Conservation (phyloP, 2,329 filamentous ascomycete species). For the Chaetomium strumarium region DNA sequence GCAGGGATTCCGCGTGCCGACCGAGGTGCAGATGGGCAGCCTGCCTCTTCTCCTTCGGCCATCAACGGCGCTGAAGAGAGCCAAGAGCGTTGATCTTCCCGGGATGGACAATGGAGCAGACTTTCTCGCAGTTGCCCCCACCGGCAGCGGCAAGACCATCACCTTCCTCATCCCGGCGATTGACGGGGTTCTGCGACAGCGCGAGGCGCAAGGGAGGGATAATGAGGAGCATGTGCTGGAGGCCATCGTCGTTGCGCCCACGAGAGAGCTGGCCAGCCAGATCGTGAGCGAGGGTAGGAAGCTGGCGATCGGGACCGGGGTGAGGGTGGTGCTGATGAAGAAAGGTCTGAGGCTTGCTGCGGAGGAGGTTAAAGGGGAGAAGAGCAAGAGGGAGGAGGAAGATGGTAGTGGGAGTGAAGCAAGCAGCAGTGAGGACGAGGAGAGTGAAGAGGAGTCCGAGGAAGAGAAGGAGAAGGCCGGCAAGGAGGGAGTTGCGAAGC, state of each 20-base stretch:
- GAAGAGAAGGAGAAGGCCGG: conserved; percentile 15
- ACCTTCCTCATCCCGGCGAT: conserved; percentile 87
- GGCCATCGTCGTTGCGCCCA: conserved; percentile 69
- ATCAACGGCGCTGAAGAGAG: conserved; percentile 41
- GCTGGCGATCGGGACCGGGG: conserved; percentile 65
- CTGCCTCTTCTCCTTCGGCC: conserved; percentile 69
- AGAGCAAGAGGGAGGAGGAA: conserved; percentile 6
- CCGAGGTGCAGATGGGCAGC: conserved; percentile 86
- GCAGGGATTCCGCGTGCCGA: conserved; percentile 85
- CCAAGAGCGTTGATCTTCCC: conserved; percentile 32
- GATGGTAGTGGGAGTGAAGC: conserved; percentile 2
- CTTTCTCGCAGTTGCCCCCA: conserved; percentile 84
- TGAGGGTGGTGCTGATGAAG: conserved; percentile 70
- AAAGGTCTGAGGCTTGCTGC: conserved; percentile 4
- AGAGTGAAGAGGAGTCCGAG: background rate
- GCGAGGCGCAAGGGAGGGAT: conserved; percentile 34
- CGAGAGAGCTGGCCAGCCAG: conserved; percentile 70
- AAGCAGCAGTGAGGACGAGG: conserved; percentile 3
- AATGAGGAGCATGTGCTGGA: conserved; percentile 48
- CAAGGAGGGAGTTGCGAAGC: conserved; percentile 30
- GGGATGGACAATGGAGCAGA: conserved; percentile 47
- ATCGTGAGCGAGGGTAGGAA: conserved; percentile 85
- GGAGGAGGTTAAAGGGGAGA: conserved; percentile 7
- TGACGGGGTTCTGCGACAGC: conserved; percentile 61
- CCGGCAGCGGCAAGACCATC: conserved; percentile 92